Evolutionary conservation across 2,329 filamentous ascomycete genomes (phyloP).

Genomic region (Dothistroma septosporum): DNA sequence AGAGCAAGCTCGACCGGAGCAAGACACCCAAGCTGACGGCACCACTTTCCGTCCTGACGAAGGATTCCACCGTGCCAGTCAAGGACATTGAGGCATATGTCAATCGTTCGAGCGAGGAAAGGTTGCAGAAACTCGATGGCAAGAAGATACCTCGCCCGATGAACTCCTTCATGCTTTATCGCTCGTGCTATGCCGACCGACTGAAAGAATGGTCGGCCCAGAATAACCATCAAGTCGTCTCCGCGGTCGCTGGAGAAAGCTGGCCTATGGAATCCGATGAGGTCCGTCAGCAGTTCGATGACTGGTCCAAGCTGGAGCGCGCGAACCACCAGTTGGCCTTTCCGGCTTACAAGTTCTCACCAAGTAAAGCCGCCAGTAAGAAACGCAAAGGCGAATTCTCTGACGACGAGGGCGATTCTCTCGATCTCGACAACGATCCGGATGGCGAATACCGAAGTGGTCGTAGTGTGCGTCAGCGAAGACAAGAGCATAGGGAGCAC

Average conservation of each 20-base stretch:
- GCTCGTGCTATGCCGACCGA: constrained; percentile 83
- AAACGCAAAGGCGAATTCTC: constrained; percentile 40
- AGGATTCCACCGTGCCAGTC: constrained; percentile 59
- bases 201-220: constrained; percentile 76
- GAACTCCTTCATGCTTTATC: constrained; percentile 98
- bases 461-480: constrained; percentile 25
- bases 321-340: constrained; percentile 80
- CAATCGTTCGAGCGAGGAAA: constrained; percentile 62
- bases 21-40: constrained; percentile 56
- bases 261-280: constrained; percentile 78
- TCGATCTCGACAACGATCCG: constrained; percentile 34
- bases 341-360: constrained; percentile 90
- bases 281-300: constrained; percentile 70
- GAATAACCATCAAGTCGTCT: constrained; percentile 92
- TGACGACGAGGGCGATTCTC: constrained; percentile 33
- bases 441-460: constrained; percentile 33
- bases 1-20: constrained; percentile 42
- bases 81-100: constrained; percentile 79
- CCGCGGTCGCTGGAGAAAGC: constrained; percentile 76
- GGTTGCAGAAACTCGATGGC: constrained; percentile 64
- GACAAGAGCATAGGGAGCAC: constrained; percentile 19
- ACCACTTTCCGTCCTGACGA: constrained; percentile 68
- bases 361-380: constrained; percentile 63
- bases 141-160: constrained; percentile 81
- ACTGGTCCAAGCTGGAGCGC: constrained; percentile 74